Evolutionary conservation across 305 asterid genomes (phyloP), one percentile per base, ranked within the genome.

Genomic region (Fraxinus greggii): DNA sequence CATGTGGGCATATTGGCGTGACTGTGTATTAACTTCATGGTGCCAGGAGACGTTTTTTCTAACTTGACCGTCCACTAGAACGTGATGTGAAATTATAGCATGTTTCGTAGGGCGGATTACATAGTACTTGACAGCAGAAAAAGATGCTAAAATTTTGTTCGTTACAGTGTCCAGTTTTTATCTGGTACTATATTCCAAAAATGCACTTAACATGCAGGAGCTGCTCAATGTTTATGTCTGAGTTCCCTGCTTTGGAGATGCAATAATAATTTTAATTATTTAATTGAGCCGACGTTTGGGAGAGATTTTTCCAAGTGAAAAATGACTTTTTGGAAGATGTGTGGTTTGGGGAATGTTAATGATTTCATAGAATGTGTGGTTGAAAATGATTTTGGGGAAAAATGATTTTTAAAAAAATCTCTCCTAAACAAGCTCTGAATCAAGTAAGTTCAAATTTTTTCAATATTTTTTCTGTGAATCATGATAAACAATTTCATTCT

Each of bases 11-110:
- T 33, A 7, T 56, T 56, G 67, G 19, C 67, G 67, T 56, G 67
- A 56, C 19, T 56, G 38, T 75, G 78, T 67, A 59, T 56, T 42
- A 70, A 54, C 74, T 33, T 80, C 70, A 61, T 76, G 77, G 80
- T 35, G 63, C 65, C 69, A 75, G n/a, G 23, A 72, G 75, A 72
- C 33, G 54, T 74, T 35, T 63, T 26, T 80, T 78, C 65, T 28
- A 70, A 40, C 31, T 77, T 69, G 32, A 32, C 59, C 24, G n/a
- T 61, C 78, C n/a, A 19, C 61, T 78, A 19, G 24, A 48, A 0
- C 75, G 75, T 78, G 32, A 72, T 79, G 26, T 73, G 19, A 24
- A 40, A 21, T 76, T 76, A 26, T 78, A 72, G 40, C 33, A 21
- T 40, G 33, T 59, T 61, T 61, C 26, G 36, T 28, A 42, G 28